A percentile compares a stretch with the other conserved stretches of the same genome.
Conservation (phyloP, 2,329 filamentous ascomycete species). For the Dryadomyces quercus-mongolicae region DNA sequence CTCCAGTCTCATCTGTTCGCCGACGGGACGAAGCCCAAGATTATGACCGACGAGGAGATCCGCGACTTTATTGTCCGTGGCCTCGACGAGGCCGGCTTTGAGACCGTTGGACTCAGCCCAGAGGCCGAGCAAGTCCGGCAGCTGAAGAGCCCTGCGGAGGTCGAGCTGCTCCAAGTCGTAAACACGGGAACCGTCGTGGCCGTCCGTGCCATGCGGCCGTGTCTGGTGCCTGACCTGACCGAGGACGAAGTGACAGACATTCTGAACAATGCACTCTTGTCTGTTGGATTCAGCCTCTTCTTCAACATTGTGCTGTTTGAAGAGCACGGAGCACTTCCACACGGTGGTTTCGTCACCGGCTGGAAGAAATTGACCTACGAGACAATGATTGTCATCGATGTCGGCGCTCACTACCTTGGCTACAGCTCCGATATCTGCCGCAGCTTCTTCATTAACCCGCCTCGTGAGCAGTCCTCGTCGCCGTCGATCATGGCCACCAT, state of each 20-base stretch:
- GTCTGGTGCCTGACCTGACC: constrained; percentile 42
- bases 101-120: constrained; percentile 39
- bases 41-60: constrained; percentile 57
- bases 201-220: constrained; percentile 42
- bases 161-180: constrained; percentile 45
- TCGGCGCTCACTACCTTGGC: constrained; percentile 47
- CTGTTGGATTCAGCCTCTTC: constrained; percentile 42
- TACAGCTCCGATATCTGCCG: constrained; percentile 54
- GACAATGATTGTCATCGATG: constrained; percentile 50
- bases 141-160: constrained; percentile 34
- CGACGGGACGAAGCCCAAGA: constrained; percentile 13
- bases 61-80: constrained; percentile 51
- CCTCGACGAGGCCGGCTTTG: constrained; percentile 38
- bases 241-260: constrained; percentile 45
- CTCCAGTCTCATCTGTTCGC: constrained; percentile 28
- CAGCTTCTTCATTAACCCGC: constrained; percentile 40
- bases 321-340: constrained; percentile 38
- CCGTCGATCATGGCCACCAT: not conserved
- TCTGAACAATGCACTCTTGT: constrained; percentile 40
- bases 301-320: constrained; percentile 55
- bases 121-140: constrained; percentile 47
- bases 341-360: constrained; percentile 40
- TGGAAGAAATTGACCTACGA: constrained; percentile 37
- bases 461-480: constrained; percentile 5
- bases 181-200: constrained; percentile 35